Conservation (phyloP, 352 stramenopile genomes). For the Phytophthora quininea region DNA sequence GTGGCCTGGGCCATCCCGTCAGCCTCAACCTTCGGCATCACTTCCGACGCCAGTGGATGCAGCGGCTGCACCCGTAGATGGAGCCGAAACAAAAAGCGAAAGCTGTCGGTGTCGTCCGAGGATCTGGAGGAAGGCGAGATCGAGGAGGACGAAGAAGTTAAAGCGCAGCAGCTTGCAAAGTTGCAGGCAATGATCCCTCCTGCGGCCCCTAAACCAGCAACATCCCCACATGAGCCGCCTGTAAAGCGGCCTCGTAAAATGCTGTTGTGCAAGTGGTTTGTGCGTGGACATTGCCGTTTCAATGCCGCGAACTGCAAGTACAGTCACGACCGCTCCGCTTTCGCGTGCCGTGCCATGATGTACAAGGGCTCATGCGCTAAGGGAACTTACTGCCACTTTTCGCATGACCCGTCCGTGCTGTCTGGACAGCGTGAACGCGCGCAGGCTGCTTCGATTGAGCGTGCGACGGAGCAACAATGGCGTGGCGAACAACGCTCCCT, state of each 20-base stretch:
- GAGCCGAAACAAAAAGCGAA: slow-evolving; percentile 43
- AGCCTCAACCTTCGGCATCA: slow-evolving; percentile 20
- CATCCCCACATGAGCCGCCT: slow-evolving; percentile 23
- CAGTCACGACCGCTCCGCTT: slow-evolving; percentile 67
- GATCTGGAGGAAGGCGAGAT: slow-evolving; percentile 72
- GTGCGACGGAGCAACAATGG: slow-evolving; percentile 63
- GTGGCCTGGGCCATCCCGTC: slow-evolving; percentile 48
- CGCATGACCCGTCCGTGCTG: slow-evolving; percentile 52
- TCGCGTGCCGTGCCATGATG: slow-evolving; percentile 65
- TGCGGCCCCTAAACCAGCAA: neutral
- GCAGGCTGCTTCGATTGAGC: slow-evolving; percentile 42
- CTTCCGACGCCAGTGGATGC: neutral
- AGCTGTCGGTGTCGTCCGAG: slow-evolving; percentile 46
- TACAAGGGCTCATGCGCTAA: slow-evolving; percentile 61
- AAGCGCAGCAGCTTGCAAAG: slow-evolving; percentile 17
- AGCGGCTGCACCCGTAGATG: neutral
- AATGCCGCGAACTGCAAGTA: slow-evolving; percentile 63
- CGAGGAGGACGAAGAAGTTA: slow-evolving; percentile 41
- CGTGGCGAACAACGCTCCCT: slow-evolving; percentile 70
- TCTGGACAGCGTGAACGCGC: slow-evolving; percentile 35
- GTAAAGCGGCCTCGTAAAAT: slow-evolving; percentile 52
- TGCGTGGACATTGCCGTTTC: slow-evolving; percentile 66
- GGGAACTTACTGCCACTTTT: slow-evolving; percentile 64
- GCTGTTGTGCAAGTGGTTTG: slow-evolving; percentile 71
- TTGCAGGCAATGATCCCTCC: slow-evolving; percentile 19